These are phyloP conservation scores for Hypoxylon sp. DNA, from an alignment of 2,329 filamentous ascomycete genomes.

Conservation along the genomic window DNA sequence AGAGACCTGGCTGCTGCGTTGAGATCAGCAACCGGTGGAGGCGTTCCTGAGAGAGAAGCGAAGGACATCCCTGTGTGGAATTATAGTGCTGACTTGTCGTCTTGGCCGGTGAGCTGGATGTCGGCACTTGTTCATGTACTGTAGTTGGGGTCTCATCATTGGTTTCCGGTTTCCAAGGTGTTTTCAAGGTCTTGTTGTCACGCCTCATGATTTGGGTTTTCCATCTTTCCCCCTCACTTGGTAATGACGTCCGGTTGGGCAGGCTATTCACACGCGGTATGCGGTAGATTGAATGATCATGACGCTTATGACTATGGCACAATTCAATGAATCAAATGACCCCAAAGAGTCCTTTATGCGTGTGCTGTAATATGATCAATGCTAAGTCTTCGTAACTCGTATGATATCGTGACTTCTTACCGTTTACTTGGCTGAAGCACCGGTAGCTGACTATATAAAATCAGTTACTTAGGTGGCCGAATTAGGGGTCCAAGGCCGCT, in stretches of 20 bases:
- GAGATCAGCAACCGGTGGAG: conserved; percentile 22
- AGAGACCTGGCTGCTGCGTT: conserved; percentile 40
- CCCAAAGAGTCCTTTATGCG: conserved; percentile 22
- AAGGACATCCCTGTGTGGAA: conserved; percentile 9
- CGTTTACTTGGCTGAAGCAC: conserved; percentile 37
- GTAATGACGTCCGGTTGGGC: conserved; percentile 44
- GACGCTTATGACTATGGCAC: conserved; percentile 49
- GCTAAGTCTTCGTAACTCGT: conserved; percentile 16
- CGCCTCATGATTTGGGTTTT: conserved; percentile 38
- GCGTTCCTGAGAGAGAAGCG: conserved; percentile 14
- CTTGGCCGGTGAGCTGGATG: conserved; percentile 32
- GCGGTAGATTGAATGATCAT: conserved; percentile 48
- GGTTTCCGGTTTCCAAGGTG: conserved; percentile 32
- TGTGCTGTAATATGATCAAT: conserved; percentile 19
- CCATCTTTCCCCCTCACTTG: conserved; percentile 41
- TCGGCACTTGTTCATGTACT: conserved; percentile 37
- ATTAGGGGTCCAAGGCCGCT: conserved; percentile 20
- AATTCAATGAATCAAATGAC: conserved; percentile 51
- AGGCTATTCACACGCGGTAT: conserved; percentile 38
- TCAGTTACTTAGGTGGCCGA: conserved; percentile 22
- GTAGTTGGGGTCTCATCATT: conserved; percentile 34
- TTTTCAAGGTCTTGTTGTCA: conserved; percentile 36
- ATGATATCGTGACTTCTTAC: conserved; percentile 32
- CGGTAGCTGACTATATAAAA: conserved; percentile 27
- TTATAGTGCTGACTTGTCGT: conserved; percentile 27